Evolutionary conservation across 768 basidiomycete genomes (phyloP).

Genomic region (Tulasnella sp.): DNA sequence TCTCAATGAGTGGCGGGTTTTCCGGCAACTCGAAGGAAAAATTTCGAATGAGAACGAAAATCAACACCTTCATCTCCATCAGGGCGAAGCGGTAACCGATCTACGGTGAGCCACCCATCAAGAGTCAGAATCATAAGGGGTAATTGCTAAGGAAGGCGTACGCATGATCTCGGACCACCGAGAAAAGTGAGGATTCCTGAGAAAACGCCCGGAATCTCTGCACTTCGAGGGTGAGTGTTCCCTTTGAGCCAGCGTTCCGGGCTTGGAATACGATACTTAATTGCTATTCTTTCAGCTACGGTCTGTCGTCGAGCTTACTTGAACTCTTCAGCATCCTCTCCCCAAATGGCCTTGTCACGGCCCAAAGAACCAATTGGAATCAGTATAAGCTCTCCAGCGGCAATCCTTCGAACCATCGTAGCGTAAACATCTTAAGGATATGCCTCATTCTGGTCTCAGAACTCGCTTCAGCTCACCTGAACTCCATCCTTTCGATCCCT

Average conservation of each 20-base stretch:
- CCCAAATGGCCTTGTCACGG: constrained; percentile 54
- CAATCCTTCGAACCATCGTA: background rate
- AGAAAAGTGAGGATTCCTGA: constrained; percentile 25
- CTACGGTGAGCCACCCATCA: background rate
- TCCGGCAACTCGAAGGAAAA: constrained; percentile 56
- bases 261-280: background rate
- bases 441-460: too few species aligned
- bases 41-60: constrained; percentile 51
- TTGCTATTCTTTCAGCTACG: too few species aligned
- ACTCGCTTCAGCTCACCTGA: constrained; percentile 7
- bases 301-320: constrained; percentile 40
- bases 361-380: constrained; percentile 51
- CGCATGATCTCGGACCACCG: constrained; percentile 28
- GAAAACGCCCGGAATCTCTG: constrained; percentile 20
- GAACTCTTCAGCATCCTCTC: constrained; percentile 60
- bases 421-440: background rate
- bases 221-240: background rate
- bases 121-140: background rate
- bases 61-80: constrained; percentile 41
- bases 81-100: constrained; percentile 28
- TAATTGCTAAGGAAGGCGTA: background rate
- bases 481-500: constrained; percentile 15
- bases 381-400: background rate
- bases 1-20: constrained; percentile 43
- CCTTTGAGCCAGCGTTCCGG: constrained; percentile 24